These are phyloP conservation scores for Corchorus capsularis DNA, from an alignment of 345 rosid genomes.

Conservation along the genomic window DNA sequence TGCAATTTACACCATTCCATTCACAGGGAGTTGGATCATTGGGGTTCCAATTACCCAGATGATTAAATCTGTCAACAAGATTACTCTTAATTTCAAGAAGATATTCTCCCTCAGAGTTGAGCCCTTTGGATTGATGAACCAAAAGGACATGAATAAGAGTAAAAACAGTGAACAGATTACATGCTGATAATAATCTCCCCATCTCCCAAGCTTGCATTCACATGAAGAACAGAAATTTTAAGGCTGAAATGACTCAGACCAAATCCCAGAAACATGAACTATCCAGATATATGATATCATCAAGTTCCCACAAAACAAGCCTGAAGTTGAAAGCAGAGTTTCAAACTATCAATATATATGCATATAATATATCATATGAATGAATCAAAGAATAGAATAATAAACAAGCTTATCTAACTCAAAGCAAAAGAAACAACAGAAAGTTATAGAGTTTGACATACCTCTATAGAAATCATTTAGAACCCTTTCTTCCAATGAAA, in stretches of 20 bases:
- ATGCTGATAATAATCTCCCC: constrained; percentile 37
- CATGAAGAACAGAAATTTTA: constrained; percentile 16
- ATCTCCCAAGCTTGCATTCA: constrained; percentile 28
- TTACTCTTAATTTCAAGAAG: constrained; percentile 63
- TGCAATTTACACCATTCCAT: constrained; percentile 80
- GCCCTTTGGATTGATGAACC: constrained; percentile 50
- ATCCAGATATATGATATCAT: constrained; percentile 17
- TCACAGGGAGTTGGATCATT: constrained; percentile 73
- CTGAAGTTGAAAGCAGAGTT: constrained; percentile 3
- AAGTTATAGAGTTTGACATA: constrained; percentile 26
- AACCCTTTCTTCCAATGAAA: background rate
- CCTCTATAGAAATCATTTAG: constrained; percentile 25
- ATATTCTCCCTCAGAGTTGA: constrained; percentile 64
- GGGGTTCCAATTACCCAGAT: constrained; percentile 62
- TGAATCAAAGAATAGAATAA: constrained; percentile 6
- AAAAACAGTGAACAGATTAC: constrained; percentile 17
- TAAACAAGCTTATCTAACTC: constrained; percentile 14
- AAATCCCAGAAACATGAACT: constrained; percentile 17
- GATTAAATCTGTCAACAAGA: constrained; percentile 46
- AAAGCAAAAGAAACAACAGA: background rate
- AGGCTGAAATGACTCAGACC: constrained; percentile 3
- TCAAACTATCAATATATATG: background rate
- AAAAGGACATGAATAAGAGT: constrained; percentile 33
- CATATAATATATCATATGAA: background rate
- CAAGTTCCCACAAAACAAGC: constrained; percentile 5